Percentiles rank a stretch among this genome's conserved stretches.
Conservation (phyloP, 192 early-diverging fungal genomes). For the Coemansia sp. region DNA sequence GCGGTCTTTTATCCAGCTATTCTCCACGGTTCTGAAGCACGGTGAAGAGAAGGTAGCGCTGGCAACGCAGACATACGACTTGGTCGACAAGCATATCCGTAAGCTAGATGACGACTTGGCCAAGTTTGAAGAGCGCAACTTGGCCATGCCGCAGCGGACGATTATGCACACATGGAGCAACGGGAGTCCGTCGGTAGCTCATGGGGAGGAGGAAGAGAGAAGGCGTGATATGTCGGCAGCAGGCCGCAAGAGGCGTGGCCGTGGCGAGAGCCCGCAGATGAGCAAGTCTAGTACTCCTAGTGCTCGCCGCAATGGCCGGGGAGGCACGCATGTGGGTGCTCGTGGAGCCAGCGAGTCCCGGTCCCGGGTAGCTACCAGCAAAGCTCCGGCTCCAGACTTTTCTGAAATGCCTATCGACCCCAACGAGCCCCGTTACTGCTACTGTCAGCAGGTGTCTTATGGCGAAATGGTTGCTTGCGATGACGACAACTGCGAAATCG, state of each 20-base stretch:
- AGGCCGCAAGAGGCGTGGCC: not conserved
- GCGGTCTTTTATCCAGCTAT: constrained; percentile 50
- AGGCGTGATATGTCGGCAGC: not conserved
- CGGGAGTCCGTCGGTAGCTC: not conserved
- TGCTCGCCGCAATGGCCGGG: not conserved
- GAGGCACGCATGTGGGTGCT: constrained; percentile 1
- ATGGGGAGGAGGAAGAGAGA: constrained; percentile 1
- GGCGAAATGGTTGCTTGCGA: constrained; percentile 98
- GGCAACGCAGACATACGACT: constrained; percentile 90
- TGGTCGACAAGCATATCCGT: constrained; percentile 88
- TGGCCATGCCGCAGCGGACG: constrained; percentile 56
- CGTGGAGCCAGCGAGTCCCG: constrained; percentile 5
- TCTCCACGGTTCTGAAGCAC: constrained; percentile 77
- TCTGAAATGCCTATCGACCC: constrained; percentile 86
- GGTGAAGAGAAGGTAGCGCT: constrained; percentile 93
- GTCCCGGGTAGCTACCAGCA: constrained; percentile 11
- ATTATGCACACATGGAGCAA: constrained; percentile 39
- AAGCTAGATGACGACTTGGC: constrained; percentile 87
- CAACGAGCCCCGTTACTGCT: constrained; percentile 95
- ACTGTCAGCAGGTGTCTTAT: constrained; percentile 91
- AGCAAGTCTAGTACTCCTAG: constrained; percentile 9
- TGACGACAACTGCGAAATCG: constrained; percentile 87
- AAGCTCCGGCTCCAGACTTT: constrained; percentile 24
- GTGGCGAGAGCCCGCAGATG: not conserved
- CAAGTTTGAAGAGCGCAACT: constrained; percentile 89